Evolutionary conservation across 1,284 basidiomycete genomes (phyloP), one percentile per base, ranked within the genome.

Genomic region (Irpex rosettiformis): DNA sequence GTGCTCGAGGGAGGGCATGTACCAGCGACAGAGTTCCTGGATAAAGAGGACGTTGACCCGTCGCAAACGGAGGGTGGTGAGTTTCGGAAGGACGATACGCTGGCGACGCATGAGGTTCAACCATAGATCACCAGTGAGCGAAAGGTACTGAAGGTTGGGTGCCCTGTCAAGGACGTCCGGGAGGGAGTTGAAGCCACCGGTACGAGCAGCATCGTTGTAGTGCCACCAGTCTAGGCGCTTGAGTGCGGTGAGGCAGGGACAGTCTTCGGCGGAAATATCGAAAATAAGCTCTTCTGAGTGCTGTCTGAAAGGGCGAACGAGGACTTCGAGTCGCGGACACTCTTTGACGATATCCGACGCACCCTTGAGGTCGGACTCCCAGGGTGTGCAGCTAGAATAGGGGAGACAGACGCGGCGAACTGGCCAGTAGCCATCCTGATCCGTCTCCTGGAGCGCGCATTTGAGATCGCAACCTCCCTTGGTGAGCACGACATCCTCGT

Each of bases 141-240:
- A 74, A 56, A 89, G 80, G 62, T 83, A 86, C 55, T 77, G 73
- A 51, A 89, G 66, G 56, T 80, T 79, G 0, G 86, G 85, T 2
- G 85, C 71, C 54, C 70, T 72, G 8, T 66, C 69, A 29, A 89
- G 76, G 56, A 86, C 82, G 57, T 78, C 73, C 2, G 69, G 66
- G 45, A 89, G 73, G 4, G 81, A 82, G 68, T 89, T 89, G 61
- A 88, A 83, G 2, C 86, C 87, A 6, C 86, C 85, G 11, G 82
- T 76, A 56, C 81, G 78, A 27, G 84, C 79, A 28, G 86, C 86
- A 55, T 81, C 79, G 59, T 74, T 73, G 62, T 81, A 70, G 64
- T 86, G 78, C 79, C 83, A 87, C 85, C 86, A 89, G 56, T 89
- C 86, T 42, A 89, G 74, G 21, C 85, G 80, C 49, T 78, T 79